Evolutionary conservation across 139 green algal genomes (phyloP), one percentile per base, ranked within the genome.

Genomic region (Nannochloris sp.): DNA sequence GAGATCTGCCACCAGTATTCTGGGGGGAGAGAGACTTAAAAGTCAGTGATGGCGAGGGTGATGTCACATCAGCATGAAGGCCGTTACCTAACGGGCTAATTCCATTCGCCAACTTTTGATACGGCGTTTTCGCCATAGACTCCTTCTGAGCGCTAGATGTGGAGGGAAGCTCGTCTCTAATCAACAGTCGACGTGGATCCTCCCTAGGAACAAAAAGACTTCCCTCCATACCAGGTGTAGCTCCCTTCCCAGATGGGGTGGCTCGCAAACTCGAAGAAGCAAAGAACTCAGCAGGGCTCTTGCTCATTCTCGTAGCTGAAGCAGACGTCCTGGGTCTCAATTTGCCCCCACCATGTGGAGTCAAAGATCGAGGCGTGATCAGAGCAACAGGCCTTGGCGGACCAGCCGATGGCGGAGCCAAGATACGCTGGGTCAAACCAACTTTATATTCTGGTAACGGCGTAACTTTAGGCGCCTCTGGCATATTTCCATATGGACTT

Each of bases 151-250:
- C 69, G 0, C 56, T 68, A 12, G 77, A 63, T 0, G 79, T 86
- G 17, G 69, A 73, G 11, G 85, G 84, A 26, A 87, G 74, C 4
- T 79, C 70, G 49, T 79, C 71, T 13, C 84, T 72, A 49, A 94
- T 87, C 70, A 95, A 95, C 16, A 95, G 81, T 8, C 71, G 55
- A 65, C 89, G 81, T 0, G 88, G 87, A 76, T 95, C 87, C 48
- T 89, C 78, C 1, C 86, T 71, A 11, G 81, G 70, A 12, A 84
- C 79, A 71, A 93, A 84, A 9, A 84, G 57, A 40, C 12, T 57
- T 20, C 12, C 17, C 29, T 36, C 56, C 51, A 57, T 67, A 56
- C 5, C 59, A 65, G 20, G 67, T 55, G 65, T 58, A 45, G 50
- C 46, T 31, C 40, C 57, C 13, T 40, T 66, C 17, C 17, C 36